These are phyloP conservation scores for Boletus rufocinnamomeus DNA, from an alignment of 768 basidiomycete genomes.

Conservation along the genomic window DNA sequence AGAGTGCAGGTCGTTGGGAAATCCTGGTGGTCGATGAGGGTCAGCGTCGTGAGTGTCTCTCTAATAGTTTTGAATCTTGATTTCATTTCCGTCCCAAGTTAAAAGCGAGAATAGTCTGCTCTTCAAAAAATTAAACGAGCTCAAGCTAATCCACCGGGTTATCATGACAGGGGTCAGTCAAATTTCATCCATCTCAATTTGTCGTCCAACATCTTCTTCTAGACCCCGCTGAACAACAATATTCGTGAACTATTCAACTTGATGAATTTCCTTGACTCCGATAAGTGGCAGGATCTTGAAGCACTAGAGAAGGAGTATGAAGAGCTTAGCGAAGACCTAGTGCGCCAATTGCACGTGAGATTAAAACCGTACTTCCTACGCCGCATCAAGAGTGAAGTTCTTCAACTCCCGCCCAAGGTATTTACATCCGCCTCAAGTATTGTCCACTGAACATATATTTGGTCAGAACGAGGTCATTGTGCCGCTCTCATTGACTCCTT, in stretches of 20 bases:
- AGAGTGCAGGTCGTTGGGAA: constrained; percentile 87
- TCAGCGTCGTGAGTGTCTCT: constrained; percentile 68
- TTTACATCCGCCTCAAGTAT: not conserved
- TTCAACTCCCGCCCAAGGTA: constrained; percentile 91
- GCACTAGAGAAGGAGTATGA: constrained; percentile 72
- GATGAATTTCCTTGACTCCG: constrained; percentile 91
- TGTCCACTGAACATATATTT: constrained; percentile 5
- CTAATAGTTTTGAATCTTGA: not conserved
- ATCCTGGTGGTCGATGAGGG: constrained; percentile 92
- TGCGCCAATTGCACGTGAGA: constrained; percentile 76
- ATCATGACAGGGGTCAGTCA: constrained; percentile 82
- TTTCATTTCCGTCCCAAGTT: constrained; percentile 47
- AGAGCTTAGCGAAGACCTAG: constrained; percentile 74
- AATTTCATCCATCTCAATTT: not conserved
- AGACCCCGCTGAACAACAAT: constrained; percentile 97
- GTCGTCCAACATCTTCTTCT: not conserved
- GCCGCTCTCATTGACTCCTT: constrained; percentile 81
- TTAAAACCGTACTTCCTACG: constrained; percentile 91
- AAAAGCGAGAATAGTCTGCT: constrained; percentile 81
- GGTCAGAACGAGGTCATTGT: constrained; percentile 86
- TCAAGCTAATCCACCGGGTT: constrained; percentile 76
- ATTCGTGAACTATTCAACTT: constrained; percentile 95
- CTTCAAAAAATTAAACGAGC: constrained; percentile 79
- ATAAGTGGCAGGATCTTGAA: constrained; percentile 75
- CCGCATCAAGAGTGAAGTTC: constrained; percentile 89